phyloP scores from a whole-genome alignment of 257 asterid species.

The Lycium ferocissimum region DNA sequence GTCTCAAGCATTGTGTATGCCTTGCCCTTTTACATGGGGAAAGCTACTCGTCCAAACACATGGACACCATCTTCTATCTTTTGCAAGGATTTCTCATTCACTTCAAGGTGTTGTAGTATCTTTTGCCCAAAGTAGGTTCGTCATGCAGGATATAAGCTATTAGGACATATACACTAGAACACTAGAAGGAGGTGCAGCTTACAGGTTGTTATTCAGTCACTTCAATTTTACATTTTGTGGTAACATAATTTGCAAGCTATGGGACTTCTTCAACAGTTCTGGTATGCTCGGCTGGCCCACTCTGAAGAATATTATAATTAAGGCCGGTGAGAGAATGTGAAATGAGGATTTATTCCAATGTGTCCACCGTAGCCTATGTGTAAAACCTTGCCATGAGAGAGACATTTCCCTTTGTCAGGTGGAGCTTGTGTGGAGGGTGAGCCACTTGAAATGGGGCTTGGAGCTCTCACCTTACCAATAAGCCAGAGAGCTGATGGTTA shows the following conservation, averaged over 20 bases:
- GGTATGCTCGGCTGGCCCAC: neutral
- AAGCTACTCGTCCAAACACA: neutral
- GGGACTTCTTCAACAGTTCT: neutral
- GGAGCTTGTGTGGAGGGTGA: neutral
- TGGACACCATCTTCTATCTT: neutral
- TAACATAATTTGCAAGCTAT: neutral
- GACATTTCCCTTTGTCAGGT: neutral
- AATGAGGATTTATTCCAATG: neutral
- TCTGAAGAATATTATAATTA: neutral
- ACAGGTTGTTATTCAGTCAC: neutral
- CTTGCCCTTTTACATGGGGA: neutral
- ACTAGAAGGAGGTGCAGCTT: neutral
- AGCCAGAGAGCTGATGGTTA: neutral
- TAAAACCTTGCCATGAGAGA: neutral
- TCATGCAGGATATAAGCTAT: neutral
- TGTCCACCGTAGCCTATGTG: neutral
- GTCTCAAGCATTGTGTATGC: neutral
- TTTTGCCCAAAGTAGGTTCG: neutral
- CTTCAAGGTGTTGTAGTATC: neutral
- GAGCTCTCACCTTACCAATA: neutral
- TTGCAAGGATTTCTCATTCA: neutral
- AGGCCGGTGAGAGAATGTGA: neutral
- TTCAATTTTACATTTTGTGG: conserved; percentile 10
- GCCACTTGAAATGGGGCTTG: neutral
- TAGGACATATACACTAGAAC: neutral